Conservation (phyloP, 371 early-diverging fungal species). For the Fennellomyces sp. region DNA sequence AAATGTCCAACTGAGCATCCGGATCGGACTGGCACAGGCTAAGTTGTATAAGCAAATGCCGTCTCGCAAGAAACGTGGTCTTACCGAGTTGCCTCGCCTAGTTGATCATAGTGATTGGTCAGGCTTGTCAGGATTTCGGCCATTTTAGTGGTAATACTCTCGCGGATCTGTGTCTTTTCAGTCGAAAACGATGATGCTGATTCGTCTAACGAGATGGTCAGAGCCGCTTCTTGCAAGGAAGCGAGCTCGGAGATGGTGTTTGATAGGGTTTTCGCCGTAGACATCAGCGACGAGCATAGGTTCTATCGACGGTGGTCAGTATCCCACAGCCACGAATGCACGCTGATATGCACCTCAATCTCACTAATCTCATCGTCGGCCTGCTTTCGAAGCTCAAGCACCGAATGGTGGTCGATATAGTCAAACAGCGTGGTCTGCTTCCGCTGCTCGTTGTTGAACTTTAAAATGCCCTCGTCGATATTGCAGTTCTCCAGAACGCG, state of each 20-base stretch:
- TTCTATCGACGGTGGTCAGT: conserved; percentile 8
- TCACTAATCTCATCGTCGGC: conserved; percentile 51
- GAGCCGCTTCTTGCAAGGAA: conserved; percentile 22
- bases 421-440: conserved; percentile 35
- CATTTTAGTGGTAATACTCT: conserved; percentile 44
- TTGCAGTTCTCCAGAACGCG: conserved; percentile 29
- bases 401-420: conserved; percentile 51
- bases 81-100: conserved; percentile 48
- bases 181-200: conserved; percentile 25
- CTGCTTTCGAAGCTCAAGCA: conserved; percentile 45
- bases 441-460: conserved; percentile 23
- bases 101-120: conserved; percentile 51
- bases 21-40: conserved; percentile 40
- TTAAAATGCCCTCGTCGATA: conserved; percentile 40
- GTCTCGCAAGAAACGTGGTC: background rate
- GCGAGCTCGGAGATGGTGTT: conserved; percentile 28
- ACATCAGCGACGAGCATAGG: conserved; percentile 18
- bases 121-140: conserved; percentile 51
- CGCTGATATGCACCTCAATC: conserved; percentile 47
- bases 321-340: background rate
- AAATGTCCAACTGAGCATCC: conserved; percentile 39
- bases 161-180: conserved; percentile 38
- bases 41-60: background rate
- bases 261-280: conserved; percentile 28
- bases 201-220: conserved; percentile 30